These are phyloP conservation scores for Cyphellophora attinorum DNA, from an alignment of 2,329 filamentous ascomycete genomes.

Conservation along the genomic window DNA sequence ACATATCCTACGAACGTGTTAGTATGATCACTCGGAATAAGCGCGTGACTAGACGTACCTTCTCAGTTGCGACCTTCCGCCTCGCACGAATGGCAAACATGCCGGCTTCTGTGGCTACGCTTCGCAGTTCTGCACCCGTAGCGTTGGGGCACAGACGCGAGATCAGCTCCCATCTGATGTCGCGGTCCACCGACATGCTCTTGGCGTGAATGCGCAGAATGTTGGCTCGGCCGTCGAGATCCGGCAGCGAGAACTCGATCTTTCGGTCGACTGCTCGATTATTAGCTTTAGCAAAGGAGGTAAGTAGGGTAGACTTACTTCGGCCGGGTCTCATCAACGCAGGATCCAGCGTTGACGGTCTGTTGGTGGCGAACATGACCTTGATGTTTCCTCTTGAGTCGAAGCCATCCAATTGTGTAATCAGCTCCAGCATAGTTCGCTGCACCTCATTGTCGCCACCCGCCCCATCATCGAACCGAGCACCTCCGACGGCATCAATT, in stretches of 20 bases:
- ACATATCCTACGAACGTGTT: too few species aligned
- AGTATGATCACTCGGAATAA: too few species aligned
- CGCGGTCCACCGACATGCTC: slow-evolving; percentile 98
- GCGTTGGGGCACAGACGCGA: slow-evolving; percentile 94
- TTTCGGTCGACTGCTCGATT: too few species aligned
- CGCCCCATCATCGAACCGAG: slow-evolving; percentile 91
- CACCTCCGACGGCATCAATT: slow-evolving; percentile 91
- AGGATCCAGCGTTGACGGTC: slow-evolving; percentile 91
- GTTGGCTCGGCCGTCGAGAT: slow-evolving; percentile 94
- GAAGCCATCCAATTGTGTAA: slow-evolving; percentile 94
- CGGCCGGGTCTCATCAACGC: slow-evolving; percentile 93
- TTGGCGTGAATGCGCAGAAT: slow-evolving; percentile 98
- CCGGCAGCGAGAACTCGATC: slow-evolving; percentile 92
- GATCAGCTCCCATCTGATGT: slow-evolving; percentile 98
- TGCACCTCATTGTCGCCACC: slow-evolving; percentile 97
- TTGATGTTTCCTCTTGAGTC: slow-evolving; percentile 97
- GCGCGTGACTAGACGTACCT: too few species aligned
- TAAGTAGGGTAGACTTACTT: too few species aligned
- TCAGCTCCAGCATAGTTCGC: slow-evolving; percentile 94
- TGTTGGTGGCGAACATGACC: slow-evolving; percentile 98
- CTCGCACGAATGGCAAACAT: slow-evolving; percentile 95
- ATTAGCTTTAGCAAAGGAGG: too few species aligned
- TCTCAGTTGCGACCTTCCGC: slow-evolving; percentile 96
- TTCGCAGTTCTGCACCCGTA: slow-evolving; percentile 89
- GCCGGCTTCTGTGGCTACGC: slow-evolving; percentile 93